Evolutionary conservation across 768 basidiomycete species (phyloP), one percentile per base, ranked within the genome.

Genomic region (Mycena crocata): DNA sequence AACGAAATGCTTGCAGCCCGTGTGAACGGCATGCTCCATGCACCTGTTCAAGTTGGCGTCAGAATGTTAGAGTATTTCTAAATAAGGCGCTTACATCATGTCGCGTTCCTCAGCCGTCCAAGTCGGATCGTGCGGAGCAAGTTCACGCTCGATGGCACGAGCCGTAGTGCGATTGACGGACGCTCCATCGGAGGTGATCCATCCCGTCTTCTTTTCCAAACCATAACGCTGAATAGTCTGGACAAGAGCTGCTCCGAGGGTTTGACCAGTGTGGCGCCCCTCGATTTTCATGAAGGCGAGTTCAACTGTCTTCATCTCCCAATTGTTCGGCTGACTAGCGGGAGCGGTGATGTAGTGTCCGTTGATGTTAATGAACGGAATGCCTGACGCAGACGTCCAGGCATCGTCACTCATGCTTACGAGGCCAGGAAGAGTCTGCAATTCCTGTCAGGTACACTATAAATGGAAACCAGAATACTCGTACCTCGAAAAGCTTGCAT

Each of bases 311-410:
- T 40, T 37, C n/a, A 70, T 44, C 49, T 61, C 51, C 69, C 69
- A 64, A 24, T 70, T 45, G 45, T 68, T 40, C 0, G 51, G 56
- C 12, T 55, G 63, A 32, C 67, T 62, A 8, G 42, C 21, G 17
- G 35, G 46, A 15, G 52, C 39, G 19, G 2, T 28, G 35, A 71
- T 62, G 60, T 71, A 69, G 40, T 71, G 67, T 13, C 61, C 64
- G 19, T 71, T 71, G 14, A 72, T 44, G 10, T 64, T 71, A 19
- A 73, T 23, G 48, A 69, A 67, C 2, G 71, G 71, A 15, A 70
- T 63, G 13, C 71, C 57, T 15, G 56, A 55, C 23, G 50, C 58
- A 8, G 65, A 71, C 35, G 46, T 67, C 71, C 72, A 64, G 17
- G 51, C 48, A 57, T 73, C 66, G 14, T 71, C 68, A 2, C 60